Percentiles rank a stretch among this genome's conserved stretches.
Evolutionary conservation across 495 filamentous ascomycete species (phyloP).

Genomic region (Xylaria bambusicola): DNA sequence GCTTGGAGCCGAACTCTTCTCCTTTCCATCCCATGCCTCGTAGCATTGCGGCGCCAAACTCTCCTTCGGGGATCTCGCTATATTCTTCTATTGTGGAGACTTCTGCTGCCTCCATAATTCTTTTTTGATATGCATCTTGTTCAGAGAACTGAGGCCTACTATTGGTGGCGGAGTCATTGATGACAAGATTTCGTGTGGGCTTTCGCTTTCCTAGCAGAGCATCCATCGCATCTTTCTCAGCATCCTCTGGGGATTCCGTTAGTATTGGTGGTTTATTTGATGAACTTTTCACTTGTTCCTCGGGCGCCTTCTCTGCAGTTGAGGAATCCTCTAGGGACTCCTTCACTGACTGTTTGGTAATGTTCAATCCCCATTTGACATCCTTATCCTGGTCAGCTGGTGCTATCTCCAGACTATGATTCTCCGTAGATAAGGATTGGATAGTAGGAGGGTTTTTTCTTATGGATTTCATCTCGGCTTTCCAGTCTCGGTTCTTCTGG

Average conservation of each 20-base stretch:
- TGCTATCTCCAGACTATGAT: constrained; percentile 33
- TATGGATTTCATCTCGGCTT: constrained; percentile 58
- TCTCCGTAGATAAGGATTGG: constrained; percentile 39
- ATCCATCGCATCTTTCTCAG: constrained; percentile 78
- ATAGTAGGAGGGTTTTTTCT: constrained; percentile 50
- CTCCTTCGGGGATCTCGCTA: constrained; percentile 83
- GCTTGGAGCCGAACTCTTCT: constrained; percentile 56
- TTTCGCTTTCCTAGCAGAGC: constrained; percentile 66
- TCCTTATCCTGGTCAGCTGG: constrained; percentile 41
- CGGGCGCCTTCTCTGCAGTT: constrained; percentile 22
- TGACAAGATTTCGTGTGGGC: constrained; percentile 25
- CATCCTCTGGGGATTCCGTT: constrained; percentile 42
- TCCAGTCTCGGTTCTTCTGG: constrained; percentile 72
- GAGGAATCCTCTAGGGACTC: constrained; percentile 12
- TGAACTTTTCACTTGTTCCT: constrained; percentile 25
- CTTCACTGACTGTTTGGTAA: constrained; percentile 32
- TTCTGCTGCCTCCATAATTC: constrained; percentile 72
- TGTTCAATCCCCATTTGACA: constrained; percentile 48
- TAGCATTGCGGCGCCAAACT: constrained; percentile 86
- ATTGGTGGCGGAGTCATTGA: constrained; percentile 32
- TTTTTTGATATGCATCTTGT: constrained; percentile 66
- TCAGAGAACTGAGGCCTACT: constrained; percentile 50
- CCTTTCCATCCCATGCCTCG: constrained; percentile 96
- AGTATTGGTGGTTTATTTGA: constrained; percentile 36
- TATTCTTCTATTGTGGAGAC: constrained; percentile 81